phyloP scores from a whole-genome alignment of 202 grass and related monocot genomes.

The Musa balbisiana region DNA sequence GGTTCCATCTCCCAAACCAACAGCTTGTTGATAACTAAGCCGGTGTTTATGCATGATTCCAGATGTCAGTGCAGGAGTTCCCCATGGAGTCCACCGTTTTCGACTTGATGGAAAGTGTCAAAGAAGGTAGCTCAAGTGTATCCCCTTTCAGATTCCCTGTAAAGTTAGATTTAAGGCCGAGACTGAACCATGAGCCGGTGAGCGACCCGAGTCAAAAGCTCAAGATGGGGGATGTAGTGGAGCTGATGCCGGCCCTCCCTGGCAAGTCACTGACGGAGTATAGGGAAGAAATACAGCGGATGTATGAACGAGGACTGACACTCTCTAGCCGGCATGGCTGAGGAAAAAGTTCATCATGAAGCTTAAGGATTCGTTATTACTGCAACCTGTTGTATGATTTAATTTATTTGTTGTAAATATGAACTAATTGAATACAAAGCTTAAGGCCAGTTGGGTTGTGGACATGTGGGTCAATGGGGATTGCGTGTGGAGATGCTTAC shows the following conservation, averaged over 20 bases:
- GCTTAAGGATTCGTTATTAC: neutral
- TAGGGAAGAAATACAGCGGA: constrained; percentile 27
- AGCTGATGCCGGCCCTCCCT: constrained; percentile 14
- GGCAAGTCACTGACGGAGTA: constrained; percentile 24
- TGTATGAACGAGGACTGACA: constrained; percentile 21
- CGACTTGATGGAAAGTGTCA: constrained; percentile 15
- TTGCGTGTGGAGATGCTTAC: neutral
- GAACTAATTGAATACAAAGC: neutral
- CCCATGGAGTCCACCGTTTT: constrained; percentile 11
- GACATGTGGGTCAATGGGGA: neutral
- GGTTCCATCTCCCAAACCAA: neutral
- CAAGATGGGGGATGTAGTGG: constrained; percentile 23
- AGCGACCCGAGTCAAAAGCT: constrained; percentile 12
- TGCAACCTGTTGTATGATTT: neutral
- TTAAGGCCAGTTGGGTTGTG: neutral
- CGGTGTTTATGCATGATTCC: neutral
- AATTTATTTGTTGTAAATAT: neutral
- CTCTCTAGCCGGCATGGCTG: neutral
- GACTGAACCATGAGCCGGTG: constrained; percentile 12
- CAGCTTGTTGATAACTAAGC: neutral
- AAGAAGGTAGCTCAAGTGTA: constrained; percentile 8
- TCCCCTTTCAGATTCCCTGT: constrained; percentile 7
- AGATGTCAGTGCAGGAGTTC: constrained; percentile 26
- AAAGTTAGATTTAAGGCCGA: constrained; percentile 17
- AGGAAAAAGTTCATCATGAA: neutral